Conservation (phyloP, 1,284 basidiomycete species). For the Cutaneotrichosporon sp. region DNA sequence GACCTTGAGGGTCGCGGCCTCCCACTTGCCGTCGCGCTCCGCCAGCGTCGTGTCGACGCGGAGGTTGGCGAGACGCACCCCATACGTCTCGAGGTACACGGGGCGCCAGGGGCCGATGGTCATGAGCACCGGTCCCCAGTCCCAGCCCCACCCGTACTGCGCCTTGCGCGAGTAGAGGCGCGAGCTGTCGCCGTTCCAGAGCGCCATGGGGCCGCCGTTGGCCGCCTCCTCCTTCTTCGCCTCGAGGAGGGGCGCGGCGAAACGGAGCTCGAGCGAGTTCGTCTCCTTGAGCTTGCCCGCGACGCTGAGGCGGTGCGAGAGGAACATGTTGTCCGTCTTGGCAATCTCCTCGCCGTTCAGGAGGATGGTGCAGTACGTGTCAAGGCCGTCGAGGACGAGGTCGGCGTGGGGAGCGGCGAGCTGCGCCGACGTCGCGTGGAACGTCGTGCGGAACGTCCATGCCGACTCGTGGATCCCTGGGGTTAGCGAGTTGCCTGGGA, state of each 20-base stretch:
- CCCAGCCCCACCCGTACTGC: slow-evolving; percentile 65
- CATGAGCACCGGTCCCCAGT: slow-evolving; percentile 60
- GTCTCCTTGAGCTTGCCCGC: slow-evolving; percentile 60
- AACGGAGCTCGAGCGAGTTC: slow-evolving; percentile 70
- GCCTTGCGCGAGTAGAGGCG: slow-evolving; percentile 85
- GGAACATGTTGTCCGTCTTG: slow-evolving; percentile 71
- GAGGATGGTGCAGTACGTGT: slow-evolving; percentile 73
- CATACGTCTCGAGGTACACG: slow-evolving; percentile 68
- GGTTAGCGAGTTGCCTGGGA: too few relatives aligned
- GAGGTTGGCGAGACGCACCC: slow-evolving; percentile 64
- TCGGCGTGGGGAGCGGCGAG: slow-evolving; percentile 59
- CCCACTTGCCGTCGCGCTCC: slow-evolving; percentile 9
- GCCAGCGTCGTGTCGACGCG: slow-evolving; percentile 53
- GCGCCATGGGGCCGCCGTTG: slow-evolving; percentile 40
- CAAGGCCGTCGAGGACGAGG: slow-evolving; percentile 81
- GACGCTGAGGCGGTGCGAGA: slow-evolving; percentile 64
- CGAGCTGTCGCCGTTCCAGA: slow-evolving; percentile 79
- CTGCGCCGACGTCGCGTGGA: slow-evolving; percentile 61
- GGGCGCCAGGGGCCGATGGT: slow-evolving; percentile 50
- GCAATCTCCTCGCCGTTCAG: slow-evolving; percentile 72
- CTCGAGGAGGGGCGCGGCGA: slow-evolving; percentile 72
- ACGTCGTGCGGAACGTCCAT: slow-evolving; percentile 77
- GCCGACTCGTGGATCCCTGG: slow-evolving; percentile 81
- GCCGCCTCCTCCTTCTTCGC: slow-evolving; percentile 55
- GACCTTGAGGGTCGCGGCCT: slow-evolving; percentile 8